phyloP scores from a whole-genome alignment of 2,329 filamentous ascomycete genomes.

The Epichloe sylvatica region DNA sequence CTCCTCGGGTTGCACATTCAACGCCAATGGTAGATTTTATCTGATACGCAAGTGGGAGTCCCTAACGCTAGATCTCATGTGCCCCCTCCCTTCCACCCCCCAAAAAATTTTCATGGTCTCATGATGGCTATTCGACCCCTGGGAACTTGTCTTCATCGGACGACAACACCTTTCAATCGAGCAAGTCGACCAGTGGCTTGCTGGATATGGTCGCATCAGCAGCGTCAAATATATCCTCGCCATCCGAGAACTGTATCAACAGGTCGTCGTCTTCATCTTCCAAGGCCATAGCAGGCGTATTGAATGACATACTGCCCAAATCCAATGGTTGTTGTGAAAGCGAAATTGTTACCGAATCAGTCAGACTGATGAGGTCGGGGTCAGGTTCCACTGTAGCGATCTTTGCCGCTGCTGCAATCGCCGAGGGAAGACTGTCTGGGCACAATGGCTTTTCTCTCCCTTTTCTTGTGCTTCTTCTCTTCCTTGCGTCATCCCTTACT shows the following conservation, averaged over 20 bases:
- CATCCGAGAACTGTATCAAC: conserved; percentile 3
- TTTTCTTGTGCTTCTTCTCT: not conserved
- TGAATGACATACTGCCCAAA: not conserved
- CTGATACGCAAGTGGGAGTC: too few relatives aligned
- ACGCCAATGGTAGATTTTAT: too few relatives aligned
- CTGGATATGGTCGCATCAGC: not conserved
- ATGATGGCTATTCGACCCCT: too few relatives aligned
- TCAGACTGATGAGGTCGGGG: not conserved
- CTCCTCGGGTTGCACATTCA: too few relatives aligned
- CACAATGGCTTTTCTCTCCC: too few relatives aligned
- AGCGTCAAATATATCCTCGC: not conserved
- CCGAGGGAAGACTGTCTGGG: not conserved
- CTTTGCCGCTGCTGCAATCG: not conserved
- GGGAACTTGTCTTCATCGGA: not conserved
- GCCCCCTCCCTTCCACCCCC: too few relatives aligned
- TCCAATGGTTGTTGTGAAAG: not conserved
- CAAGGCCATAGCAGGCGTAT: not conserved
- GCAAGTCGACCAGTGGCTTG: not conserved
- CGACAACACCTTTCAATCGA: not conserved
- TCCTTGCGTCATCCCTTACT: not conserved
- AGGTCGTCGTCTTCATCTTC: not conserved
- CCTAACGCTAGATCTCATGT: too few relatives aligned
- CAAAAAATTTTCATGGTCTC: too few relatives aligned
- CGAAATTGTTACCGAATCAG: not conserved
- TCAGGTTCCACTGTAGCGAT: not conserved